These are phyloP conservation scores for Ogataea henricii DNA, from an alignment of 805 yeast genomes.

Conservation along the genomic window DNA sequence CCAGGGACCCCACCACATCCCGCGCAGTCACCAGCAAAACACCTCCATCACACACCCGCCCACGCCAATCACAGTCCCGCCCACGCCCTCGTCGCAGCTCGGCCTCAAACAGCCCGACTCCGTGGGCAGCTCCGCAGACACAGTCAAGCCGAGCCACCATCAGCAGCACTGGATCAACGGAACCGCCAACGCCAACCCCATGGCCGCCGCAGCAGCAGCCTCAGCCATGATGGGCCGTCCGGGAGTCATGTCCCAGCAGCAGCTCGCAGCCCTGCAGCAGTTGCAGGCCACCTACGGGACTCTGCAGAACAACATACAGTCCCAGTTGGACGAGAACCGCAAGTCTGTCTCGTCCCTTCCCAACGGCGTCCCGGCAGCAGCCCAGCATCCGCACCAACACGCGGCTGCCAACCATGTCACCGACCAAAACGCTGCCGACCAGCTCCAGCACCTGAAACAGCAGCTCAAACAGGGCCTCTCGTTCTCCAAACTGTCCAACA, in stretches of 20 bases:
- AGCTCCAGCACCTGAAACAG: slow-evolving; percentile 9
- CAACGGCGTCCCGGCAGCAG: not conserved
- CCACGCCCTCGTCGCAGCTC: slow-evolving; percentile 14
- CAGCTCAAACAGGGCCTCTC: slow-evolving; percentile 13
- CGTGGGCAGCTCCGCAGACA: slow-evolving; percentile 3
- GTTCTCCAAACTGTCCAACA: slow-evolving; percentile 12
- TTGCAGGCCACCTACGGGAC: slow-evolving; percentile 35
- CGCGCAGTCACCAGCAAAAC: slow-evolving; percentile 1
- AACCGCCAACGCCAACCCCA: slow-evolving; percentile 17
- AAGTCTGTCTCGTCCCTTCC: slow-evolving; percentile 5
- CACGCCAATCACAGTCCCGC: slow-evolving; percentile 25
- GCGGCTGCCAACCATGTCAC: not conserved
- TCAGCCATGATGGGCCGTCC: slow-evolving; percentile 30
- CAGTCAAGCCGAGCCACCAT: slow-evolving; percentile 22
- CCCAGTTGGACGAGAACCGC: slow-evolving; percentile 25
- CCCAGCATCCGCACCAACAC: slow-evolving; percentile 4
- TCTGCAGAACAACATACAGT: slow-evolving; percentile 27
- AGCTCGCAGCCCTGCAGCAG: slow-evolving; percentile 30
- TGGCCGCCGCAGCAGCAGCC: slow-evolving; percentile 31
- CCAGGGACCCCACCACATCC: not conserved
- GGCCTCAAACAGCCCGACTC: slow-evolving; percentile 3
- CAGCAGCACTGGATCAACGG: slow-evolving; percentile 22
- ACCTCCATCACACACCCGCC: slow-evolving; percentile 16
- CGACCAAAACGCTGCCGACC: slow-evolving; percentile 2
- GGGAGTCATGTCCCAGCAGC: slow-evolving; percentile 28